Conservation (phyloP, 192 early-diverging fungal species). For the Cladochytrium replicatum region DNA sequence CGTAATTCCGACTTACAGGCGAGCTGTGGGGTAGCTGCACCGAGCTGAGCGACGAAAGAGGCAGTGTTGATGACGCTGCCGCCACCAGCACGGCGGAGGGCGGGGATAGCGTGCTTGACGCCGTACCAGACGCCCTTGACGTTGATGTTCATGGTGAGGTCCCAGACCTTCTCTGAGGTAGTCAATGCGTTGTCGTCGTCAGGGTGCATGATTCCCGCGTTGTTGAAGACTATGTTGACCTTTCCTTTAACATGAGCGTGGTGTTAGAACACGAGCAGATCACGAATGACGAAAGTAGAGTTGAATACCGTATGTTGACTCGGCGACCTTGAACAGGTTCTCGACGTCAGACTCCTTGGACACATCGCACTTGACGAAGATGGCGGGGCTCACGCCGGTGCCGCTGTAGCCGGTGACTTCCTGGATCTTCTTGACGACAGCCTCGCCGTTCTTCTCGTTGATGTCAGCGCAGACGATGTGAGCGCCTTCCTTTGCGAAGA, state of each 20-base stretch:
- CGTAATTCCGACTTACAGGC: conserved; percentile 46
- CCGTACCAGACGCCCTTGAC: conserved; percentile 87
- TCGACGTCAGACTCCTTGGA: conserved; percentile 63
- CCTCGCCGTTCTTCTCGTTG: conserved; percentile 48
- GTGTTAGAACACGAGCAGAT: neutral
- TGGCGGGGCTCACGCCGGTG: conserved; percentile 26
- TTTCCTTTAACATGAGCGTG: conserved; percentile 39
- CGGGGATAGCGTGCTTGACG: conserved; percentile 70
- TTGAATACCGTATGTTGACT: conserved; percentile 51
- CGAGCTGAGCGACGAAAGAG: conserved; percentile 66
- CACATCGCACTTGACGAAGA: conserved; percentile 59
- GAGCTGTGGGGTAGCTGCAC: conserved; percentile 74
- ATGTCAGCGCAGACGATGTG: conserved; percentile 70
- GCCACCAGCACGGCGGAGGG: conserved; percentile 60
- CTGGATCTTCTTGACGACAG: conserved; percentile 42
- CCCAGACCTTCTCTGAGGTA: conserved; percentile 71
- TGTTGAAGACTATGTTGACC: conserved; percentile 76
- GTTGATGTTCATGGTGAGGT: conserved; percentile 65
- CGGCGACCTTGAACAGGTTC: conserved; percentile 52
- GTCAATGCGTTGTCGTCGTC: conserved; percentile 66
- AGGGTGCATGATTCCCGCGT: conserved; percentile 78
- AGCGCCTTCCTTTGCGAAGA: conserved; percentile 72
- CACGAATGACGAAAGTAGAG: neutral
- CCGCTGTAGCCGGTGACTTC: conserved; percentile 23
- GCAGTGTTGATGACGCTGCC: conserved; percentile 80